A percentile compares a stretch with the other conserved stretches of the same genome.
Conservation (phyloP, 768 basidiomycete species). For the Termitomyces sp. region DNA sequence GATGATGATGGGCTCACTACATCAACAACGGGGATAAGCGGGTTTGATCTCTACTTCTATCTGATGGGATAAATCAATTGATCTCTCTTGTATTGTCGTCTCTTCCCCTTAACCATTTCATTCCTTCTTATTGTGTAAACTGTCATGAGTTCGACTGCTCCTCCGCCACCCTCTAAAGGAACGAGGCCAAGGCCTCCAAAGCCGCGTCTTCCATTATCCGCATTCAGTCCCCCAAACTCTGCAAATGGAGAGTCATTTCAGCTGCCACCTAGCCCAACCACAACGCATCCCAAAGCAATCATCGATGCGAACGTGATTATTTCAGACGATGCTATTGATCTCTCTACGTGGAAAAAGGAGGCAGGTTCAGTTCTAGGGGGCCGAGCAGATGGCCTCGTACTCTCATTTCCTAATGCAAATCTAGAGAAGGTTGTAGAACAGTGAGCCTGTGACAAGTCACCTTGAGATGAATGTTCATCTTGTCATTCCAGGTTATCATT, state of each 20-base stretch:
- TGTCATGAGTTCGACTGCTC: constrained; percentile 12
- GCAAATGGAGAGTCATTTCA: constrained; percentile 67
- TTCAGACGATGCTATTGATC: constrained; percentile 33
- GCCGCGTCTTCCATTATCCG: constrained; percentile 72
- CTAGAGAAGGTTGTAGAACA: constrained; percentile 39
- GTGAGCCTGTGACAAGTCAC: constrained; percentile 33
- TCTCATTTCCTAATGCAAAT: constrained; percentile 44
- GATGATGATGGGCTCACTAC: background rate
- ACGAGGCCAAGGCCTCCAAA: constrained; percentile 52
- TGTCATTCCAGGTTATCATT: constrained; percentile 11
- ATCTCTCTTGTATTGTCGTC: background rate
- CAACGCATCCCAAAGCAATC: constrained; percentile 57
- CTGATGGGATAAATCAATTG: background rate
- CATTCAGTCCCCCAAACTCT: constrained; percentile 69
- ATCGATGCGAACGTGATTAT: constrained; percentile 67
- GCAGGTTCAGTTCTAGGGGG: constrained; percentile 41
- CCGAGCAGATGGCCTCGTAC: constrained; percentile 53
- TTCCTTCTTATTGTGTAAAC: background rate
- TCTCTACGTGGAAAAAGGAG: constrained; percentile 51
- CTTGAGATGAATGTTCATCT: background rate
- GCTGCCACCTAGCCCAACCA: constrained; percentile 63
- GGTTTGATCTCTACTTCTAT: background rate
- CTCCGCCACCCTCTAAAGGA: constrained; percentile 36
- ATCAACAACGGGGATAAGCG: background rate
- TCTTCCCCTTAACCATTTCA: background rate